A percentile compares a stretch with the other conserved stretches of the same genome.
These are phyloP conservation scores for Kwoniella shivajii DNA, from an alignment of 1,284 basidiomycete genomes.

Conservation along the genomic window DNA sequence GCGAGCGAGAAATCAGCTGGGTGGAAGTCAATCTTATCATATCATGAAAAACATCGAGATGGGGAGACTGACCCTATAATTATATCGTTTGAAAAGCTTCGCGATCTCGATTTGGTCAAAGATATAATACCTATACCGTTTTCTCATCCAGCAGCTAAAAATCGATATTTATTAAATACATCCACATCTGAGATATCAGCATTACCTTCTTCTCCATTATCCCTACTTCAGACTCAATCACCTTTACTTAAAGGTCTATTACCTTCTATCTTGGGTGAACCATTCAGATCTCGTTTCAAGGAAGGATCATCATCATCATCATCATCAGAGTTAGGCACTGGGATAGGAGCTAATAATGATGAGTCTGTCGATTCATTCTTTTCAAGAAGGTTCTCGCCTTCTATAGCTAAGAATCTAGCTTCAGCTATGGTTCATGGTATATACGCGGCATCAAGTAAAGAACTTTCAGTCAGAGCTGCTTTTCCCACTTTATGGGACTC, in stretches of 20 bases:
- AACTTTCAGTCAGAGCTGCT: conserved; percentile 73
- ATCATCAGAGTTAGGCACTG: background rate
- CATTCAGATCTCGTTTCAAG: conserved; percentile 56
- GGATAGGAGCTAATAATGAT: conserved; percentile 63
- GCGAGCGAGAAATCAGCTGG: too few relatives aligned
- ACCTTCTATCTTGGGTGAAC: conserved; percentile 63
- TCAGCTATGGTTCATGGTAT: conserved; percentile 90
- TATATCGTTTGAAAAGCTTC: conserved; percentile 21
- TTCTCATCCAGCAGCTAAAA: conserved; percentile 46
- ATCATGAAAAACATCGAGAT: too few relatives aligned
- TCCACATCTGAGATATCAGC: conserved; percentile 12
- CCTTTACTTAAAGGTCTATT: conserved; percentile 60
- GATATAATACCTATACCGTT: conserved; percentile 42
- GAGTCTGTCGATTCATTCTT: conserved; percentile 83
- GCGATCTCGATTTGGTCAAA: conserved; percentile 27
- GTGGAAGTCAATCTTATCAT: too few relatives aligned
- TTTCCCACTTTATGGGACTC: conserved; percentile 73
- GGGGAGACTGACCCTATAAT: background rate
- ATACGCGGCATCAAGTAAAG: conserved; percentile 80
- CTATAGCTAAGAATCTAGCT: conserved; percentile 72
- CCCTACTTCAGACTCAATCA: conserved; percentile 58
- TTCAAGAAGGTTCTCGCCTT: conserved; percentile 70
- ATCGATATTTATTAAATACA: conserved; percentile 46
- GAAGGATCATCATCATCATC: background rate
- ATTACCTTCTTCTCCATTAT: conserved; percentile 53